Evolutionary conservation across 2,329 filamentous ascomycete species (phyloP), one percentile per base, ranked within the genome.

Genomic region (Byssoonygena ceratinophila): DNA sequence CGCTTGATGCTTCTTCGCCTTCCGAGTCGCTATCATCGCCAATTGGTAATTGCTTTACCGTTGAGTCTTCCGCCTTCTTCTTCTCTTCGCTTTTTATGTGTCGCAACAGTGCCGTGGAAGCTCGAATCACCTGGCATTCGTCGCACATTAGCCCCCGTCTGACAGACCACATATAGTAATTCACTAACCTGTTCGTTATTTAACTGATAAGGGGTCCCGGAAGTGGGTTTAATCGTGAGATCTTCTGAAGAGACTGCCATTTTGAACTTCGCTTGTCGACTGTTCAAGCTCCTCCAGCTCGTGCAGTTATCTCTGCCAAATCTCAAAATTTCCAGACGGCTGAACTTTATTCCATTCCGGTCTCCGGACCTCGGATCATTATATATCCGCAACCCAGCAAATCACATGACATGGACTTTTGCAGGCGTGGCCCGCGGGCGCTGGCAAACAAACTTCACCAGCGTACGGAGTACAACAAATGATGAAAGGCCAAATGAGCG

Each of bases 21-120:
- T 70, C 68, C 3, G 44, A 22, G 45, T 74, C 72, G 29, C 71
- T 72, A 34, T 68, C 68, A 40, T 70, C 69, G 47, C 68, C 67
- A 3, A 71, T 69, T 55, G 83, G 75, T 3, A 80, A 70, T 49
- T 75, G 76, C 63, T 75, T 76, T 63, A 78, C 80, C 2, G 69
- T 69, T 22, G 73, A 70, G 11, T 66, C 62, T 52, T 73, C 68
- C 57, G 75, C 71, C 62, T 76, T 73, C 56, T 73, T 69, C 55
- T 71, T 63, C 54, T 70, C 67, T 49, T 70, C 70, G 27, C 71
- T 72, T 64, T 76, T 75, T 62, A 81, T 78, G 62, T 80, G 76
- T 60, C 72, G 68, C 58, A 82, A 66, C 47, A 84, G 74, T 23
- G 80, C 79, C 54, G 73, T 75, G 36, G 79, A 78, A 56, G 81